Evolutionary conservation across 106 monocot species (phyloP).

Genomic region (Allium cepa): DNA sequence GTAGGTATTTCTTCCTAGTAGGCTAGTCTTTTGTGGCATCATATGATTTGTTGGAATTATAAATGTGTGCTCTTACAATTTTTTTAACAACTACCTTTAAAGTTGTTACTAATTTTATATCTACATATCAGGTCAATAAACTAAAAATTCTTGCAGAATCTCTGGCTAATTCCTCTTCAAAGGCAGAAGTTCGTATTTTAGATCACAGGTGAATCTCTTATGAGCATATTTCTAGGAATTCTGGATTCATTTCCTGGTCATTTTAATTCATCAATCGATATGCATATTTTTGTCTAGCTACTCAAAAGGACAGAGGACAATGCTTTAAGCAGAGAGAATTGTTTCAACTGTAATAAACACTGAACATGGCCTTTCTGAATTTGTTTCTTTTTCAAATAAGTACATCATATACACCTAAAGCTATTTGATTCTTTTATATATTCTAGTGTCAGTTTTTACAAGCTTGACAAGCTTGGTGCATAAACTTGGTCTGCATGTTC

Average conservation of each 20-base stretch:
- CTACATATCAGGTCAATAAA: slow-evolving; percentile 58
- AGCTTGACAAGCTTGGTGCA: neutral
- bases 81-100: neutral
- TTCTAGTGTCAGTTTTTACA: neutral
- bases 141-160: slow-evolving; percentile 86
- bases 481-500: neutral
- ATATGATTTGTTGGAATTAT: neutral
- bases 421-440: no score
- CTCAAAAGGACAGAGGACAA: no score
- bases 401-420: no score
- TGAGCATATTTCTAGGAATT: neutral
- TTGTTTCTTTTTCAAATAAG: no score
- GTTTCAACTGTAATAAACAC: no score
- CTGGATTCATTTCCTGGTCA: neutral
- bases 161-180: slow-evolving; percentile 78
- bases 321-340: no score
- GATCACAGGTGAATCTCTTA: slow-evolving; percentile 56
- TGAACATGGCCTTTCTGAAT: no score
- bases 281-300: neutral
- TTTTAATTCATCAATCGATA: neutral
- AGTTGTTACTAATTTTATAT: neutral
- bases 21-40: no score
- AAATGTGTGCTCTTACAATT: neutral
- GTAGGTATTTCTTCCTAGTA: no score
- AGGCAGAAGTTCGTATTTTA: slow-evolving; percentile 77